These are phyloP conservation scores for Chaetoceros tenuissimus DNA, from an alignment of 108 stramenopile genomes.

Conservation along the genomic window DNA sequence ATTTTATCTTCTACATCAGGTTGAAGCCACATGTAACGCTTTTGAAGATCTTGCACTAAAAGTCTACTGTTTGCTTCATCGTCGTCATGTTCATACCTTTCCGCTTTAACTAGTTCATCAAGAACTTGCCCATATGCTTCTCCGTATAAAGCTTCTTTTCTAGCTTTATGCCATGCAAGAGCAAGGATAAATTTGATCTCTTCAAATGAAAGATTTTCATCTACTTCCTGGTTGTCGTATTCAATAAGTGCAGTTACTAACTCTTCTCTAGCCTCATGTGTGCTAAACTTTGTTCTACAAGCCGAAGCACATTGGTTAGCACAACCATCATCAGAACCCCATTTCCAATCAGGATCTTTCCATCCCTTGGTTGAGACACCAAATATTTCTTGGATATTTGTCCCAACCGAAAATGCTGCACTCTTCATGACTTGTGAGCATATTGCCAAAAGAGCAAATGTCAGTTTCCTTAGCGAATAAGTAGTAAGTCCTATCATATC, in stretches of 20 bases:
- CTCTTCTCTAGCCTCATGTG: constrained; percentile 20
- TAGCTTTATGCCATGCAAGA: constrained; percentile 62
- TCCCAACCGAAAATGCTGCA: background rate
- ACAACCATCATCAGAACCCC: constrained; percentile 67
- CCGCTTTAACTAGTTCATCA: constrained; percentile 41
- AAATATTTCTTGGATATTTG: too few relatives aligned
- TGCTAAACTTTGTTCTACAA: constrained; percentile 41
- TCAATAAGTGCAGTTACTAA: constrained; percentile 41
- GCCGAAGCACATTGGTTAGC: constrained; percentile 72
- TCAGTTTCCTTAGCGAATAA: too few relatives aligned
- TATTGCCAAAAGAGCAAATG: too few relatives aligned
- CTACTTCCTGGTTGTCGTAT: too few relatives aligned
- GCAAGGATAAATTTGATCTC: constrained; percentile 75
- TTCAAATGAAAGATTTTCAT: too few relatives aligned
- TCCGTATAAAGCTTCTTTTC: too few relatives aligned
- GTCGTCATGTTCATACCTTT: constrained; percentile 43
- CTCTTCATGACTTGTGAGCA: too few relatives aligned
- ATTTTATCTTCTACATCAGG: constrained; percentile 16
- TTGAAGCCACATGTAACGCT: constrained; percentile 27
- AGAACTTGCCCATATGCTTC: constrained; percentile 61
- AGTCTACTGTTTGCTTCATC: constrained; percentile 27
- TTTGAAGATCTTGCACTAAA: constrained; percentile 48
- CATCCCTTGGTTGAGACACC: constrained; percentile 62
- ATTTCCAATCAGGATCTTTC: constrained; percentile 64
- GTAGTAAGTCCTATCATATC: too few relatives aligned